phyloP scores from a whole-genome alignment of 176 grass and related monocot genomes.

The Melocanna baccifera region DNA sequence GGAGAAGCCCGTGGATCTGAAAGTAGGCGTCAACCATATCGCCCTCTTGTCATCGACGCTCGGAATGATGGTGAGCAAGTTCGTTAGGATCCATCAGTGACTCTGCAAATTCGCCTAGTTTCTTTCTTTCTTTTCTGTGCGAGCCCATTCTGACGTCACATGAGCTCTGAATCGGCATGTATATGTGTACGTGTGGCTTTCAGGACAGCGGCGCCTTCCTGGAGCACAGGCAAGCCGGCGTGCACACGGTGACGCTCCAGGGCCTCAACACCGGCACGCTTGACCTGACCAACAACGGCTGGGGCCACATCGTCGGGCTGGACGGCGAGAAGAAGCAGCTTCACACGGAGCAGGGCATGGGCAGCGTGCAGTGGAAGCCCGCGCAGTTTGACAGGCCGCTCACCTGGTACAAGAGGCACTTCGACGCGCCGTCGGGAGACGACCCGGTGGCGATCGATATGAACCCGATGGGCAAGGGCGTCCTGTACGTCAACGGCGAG shows the following conservation, averaged over 20 bases:
- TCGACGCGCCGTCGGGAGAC: slow-evolving; percentile 57
- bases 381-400: slow-evolving; percentile 26
- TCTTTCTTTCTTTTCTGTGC: not conserved
- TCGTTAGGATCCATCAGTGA: not conserved
- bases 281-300: slow-evolving; percentile 66
- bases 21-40: slow-evolving; percentile 61
- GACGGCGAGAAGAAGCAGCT: slow-evolving; percentile 51
- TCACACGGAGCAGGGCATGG: slow-evolving; percentile 40
- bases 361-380: slow-evolving; percentile 45
- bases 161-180: not conserved
- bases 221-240: slow-evolving; percentile 64
- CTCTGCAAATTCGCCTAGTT: not conserved
- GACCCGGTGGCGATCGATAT: slow-evolving; percentile 67
- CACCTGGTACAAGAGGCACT: slow-evolving; percentile 75
- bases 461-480: slow-evolving; percentile 70
- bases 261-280: slow-evolving; percentile 81
- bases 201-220: slow-evolving; percentile 84
- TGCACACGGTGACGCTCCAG: slow-evolving; percentile 43
- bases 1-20: slow-evolving; percentile 47
- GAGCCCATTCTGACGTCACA: not conserved
- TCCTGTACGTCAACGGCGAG: slow-evolving; percentile 63
- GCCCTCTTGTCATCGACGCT: slow-evolving; percentile 45
- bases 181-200: not conserved
- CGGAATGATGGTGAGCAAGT: slow-evolving; percentile 21
- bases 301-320: slow-evolving; percentile 71